Evolutionary conservation across 2,329 filamentous ascomycete species (phyloP), one percentile per base, ranked within the genome.

Genomic region (Zasmidium cellare): DNA sequence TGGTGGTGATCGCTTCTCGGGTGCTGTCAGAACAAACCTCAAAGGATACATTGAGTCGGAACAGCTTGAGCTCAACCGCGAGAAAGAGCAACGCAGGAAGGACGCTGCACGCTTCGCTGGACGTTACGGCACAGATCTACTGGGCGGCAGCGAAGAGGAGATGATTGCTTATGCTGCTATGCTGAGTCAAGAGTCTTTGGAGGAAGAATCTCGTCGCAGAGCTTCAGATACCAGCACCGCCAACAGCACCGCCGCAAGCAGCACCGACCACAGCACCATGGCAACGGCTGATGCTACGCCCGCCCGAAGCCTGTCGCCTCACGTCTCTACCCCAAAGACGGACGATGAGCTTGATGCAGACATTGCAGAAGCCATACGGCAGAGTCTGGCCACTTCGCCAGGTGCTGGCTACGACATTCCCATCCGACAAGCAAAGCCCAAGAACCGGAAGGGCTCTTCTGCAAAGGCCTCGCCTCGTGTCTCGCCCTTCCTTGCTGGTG

Each of bases 11-110:
- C 79, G 82, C 9, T 86, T 86, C 64, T 80, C 79, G 41, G 83
- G 79, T n/a, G 83, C 80, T 35, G 83, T 87, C 19, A 84, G 90
- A 46, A 87, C 85, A 18, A 87, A 88, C 22, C 80, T 96, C 35
- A 85, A 87, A 58, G 88, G 88, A 62, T 92, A 92, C 69, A 97
- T 97, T 61, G 87, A 87, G 44, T 88, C 90, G n/a, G 93, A 97
- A 73, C 84, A 89, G 64, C 82, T 86, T 46, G 92, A 96, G 71
- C 81, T 97, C 55, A 87, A 89, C 55, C 82, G 83, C 9, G 91
- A 96, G 68, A 86, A 87, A 65, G 78, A 87, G 28, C 82, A 85
- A 46, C 83, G 85, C 41, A 80, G 81, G 22, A 87, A 87, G 56
- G 88, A 96, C 68, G 80, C 85, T 55, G 83, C 86, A 16, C 86